These are phyloP conservation scores for Lyophyllum semitale DNA, from an alignment of 768 basidiomycete species.

Conservation along the genomic window DNA sequence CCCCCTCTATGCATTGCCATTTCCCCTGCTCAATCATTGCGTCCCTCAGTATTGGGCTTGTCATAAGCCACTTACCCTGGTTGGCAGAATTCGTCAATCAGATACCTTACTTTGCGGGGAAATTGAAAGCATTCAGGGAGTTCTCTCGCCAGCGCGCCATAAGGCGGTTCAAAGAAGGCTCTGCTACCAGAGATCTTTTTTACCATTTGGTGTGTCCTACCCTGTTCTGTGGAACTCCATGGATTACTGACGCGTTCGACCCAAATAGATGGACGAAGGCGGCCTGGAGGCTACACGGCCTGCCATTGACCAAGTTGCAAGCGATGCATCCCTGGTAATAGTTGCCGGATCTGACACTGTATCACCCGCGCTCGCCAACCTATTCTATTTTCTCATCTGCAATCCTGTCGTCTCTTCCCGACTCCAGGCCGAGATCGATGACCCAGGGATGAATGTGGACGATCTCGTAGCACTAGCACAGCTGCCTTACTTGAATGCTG, in stretches of 20 bases:
- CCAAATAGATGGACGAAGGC: conserved; percentile 22
- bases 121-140: conserved; percentile 25
- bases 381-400: conserved; percentile 18
- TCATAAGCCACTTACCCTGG: conserved; percentile 21
- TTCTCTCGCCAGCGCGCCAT: conserved; percentile 57
- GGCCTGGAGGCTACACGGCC: conserved; percentile 16
- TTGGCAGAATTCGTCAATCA: conserved; percentile 8
- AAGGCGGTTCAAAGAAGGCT: conserved; percentile 51
- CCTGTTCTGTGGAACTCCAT: not conserved
- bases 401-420: conserved; percentile 17
- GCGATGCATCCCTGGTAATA: conserved; percentile 17
- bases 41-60: conserved; percentile 11
- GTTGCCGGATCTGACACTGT: conserved; percentile 23
- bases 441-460: not conserved
- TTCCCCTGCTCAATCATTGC: not conserved
- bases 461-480: conserved; percentile 6
- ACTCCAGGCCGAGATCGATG: conserved; percentile 10
- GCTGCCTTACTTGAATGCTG: conserved; percentile 27
- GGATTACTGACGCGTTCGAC: not conserved
- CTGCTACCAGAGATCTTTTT: conserved; percentile 20
- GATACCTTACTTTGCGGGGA: conserved; percentile 14
- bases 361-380: conserved; percentile 16
- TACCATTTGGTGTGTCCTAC: conserved; percentile 23
- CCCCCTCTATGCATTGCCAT: not conserved
- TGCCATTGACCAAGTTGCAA: conserved; percentile 17